A percentile compares a stretch with the other conserved stretches of the same genome.
phyloP scores from a whole-genome alignment of 2,329 filamentous ascomycete genomes.

The Xylaria arbuscula region DNA sequence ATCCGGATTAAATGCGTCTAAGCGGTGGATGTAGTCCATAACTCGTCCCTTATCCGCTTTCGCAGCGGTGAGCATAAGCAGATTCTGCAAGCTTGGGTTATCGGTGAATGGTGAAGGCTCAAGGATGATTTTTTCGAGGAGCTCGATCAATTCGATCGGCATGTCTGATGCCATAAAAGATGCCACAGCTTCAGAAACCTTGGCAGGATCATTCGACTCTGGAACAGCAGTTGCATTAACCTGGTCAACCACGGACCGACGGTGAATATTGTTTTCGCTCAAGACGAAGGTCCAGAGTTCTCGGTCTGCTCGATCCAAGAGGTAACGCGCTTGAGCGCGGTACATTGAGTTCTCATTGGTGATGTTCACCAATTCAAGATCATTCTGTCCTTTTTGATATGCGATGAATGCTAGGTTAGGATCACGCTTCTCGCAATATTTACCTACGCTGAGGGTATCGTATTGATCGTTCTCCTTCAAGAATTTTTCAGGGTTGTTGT shows the following conservation, averaged over 20 bases:
- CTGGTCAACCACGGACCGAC: conserved; percentile 93
- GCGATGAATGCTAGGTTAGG: conserved; percentile 95
- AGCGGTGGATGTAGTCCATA: conserved; percentile 94
- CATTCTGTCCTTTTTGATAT: conserved; percentile 96
- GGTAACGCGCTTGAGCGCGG: conserved; percentile 94
- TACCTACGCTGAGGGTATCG: conserved; percentile 89
- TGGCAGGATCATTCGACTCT: conserved; percentile 90
- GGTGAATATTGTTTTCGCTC: conserved; percentile 94
- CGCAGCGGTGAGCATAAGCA: conserved; percentile 94
- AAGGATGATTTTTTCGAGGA: conserved; percentile 99
- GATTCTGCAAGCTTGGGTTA: conserved; percentile 94
- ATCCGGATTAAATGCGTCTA: conserved; percentile 88
- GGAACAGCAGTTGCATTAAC: conserved; percentile 95
- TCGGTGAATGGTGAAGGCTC: conserved; percentile 99
- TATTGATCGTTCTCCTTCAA: conserved; percentile 98
- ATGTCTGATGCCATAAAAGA: conserved; percentile 92
- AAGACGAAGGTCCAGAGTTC: conserved; percentile 97
- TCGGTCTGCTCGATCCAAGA: conserved; percentile 86
- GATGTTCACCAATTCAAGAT: conserved; percentile 95
- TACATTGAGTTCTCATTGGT: conserved; percentile 99
- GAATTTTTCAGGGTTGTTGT: conserved; percentile 98
- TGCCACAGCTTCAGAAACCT: conserved; percentile 93
- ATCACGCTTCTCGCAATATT: conserved; percentile 99
- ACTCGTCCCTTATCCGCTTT: conserved; percentile 96
- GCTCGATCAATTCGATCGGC: conserved; percentile 92